Evolutionary conservation across 148 eudicot species (phyloP).

Genomic region (Talinum fruticosum): DNA sequence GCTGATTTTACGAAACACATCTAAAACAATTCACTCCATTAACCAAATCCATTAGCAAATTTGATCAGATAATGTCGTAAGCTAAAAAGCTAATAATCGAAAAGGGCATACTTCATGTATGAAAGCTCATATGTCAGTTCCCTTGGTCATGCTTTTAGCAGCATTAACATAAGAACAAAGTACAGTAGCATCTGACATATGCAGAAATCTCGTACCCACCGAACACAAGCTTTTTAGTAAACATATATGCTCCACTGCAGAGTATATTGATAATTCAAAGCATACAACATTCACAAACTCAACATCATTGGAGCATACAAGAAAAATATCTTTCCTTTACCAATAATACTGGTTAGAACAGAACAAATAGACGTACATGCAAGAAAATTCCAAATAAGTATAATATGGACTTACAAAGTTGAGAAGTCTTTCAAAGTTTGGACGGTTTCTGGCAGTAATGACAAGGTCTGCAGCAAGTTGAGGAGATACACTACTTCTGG

Average conservation of each 20-base stretch:
- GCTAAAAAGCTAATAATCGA: too few relatives aligned
- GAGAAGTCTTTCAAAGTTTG: conserved; percentile 61
- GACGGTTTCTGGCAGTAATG: conserved; percentile 61
- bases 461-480: conserved; percentile 62
- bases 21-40: too few relatives aligned
- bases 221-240: neutral
- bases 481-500: conserved; percentile 64
- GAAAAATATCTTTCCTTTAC: neutral
- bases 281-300: neutral
- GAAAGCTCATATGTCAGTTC: too few relatives aligned
- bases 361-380: neutral
- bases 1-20: too few relatives aligned
- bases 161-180: neutral
- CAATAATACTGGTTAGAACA: neutral
- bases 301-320: neutral
- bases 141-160: neutral
- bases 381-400: neutral
- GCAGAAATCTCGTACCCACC: neutral
- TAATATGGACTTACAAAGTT: conserved; percentile 61
- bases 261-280: neutral
- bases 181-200: neutral
- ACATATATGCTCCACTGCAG: neutral
- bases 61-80: too few relatives aligned
- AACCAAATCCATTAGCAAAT: too few relatives aligned
- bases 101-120: too few relatives aligned